phyloP scores from a whole-genome alignment of 345 rosid genomes.

The Heritiera littoralis region DNA sequence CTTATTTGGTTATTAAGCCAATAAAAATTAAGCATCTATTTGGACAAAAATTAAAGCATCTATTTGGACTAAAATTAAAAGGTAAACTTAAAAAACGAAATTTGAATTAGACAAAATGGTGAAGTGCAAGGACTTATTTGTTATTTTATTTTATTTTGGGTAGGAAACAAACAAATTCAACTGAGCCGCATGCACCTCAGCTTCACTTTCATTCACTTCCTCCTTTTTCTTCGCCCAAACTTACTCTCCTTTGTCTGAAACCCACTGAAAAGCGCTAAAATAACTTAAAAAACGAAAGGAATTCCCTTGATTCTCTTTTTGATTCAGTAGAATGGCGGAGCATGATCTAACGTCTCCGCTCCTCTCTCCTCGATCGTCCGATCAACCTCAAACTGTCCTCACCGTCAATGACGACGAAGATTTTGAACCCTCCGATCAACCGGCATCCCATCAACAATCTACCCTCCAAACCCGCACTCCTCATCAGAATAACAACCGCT shows the following conservation, averaged over 20 bases:
- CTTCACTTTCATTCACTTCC: not conserved
- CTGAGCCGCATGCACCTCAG: not conserved
- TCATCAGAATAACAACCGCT: constrained; percentile 17
- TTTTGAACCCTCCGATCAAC: constrained; percentile 18
- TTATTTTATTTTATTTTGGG: not conserved
- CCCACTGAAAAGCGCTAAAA: not conserved
- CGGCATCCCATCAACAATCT: not conserved
- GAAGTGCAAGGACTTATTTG: no score
- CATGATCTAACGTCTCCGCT: constrained; percentile 57
- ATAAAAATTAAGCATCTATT: no score
- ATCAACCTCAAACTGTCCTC: constrained; percentile 50
- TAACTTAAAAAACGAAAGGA: not conserved
- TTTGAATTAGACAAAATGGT: no score
- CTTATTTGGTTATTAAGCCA: no score
- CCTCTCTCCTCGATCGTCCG: constrained; percentile 45
- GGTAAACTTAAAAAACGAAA: no score
- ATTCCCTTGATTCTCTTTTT: not conserved
- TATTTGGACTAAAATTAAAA: no score
- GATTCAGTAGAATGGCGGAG: constrained; percentile 48
- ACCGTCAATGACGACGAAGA: constrained; percentile 39
- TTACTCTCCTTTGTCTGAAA: not conserved
- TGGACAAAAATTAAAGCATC: no score
- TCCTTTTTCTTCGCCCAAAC: not conserved
- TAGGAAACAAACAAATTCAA: not conserved
- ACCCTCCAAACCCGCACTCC: constrained; percentile 11